Evolutionary conservation across 1,284 basidiomycete genomes (phyloP).

Genomic region (Moesziomyces aphidis): DNA sequence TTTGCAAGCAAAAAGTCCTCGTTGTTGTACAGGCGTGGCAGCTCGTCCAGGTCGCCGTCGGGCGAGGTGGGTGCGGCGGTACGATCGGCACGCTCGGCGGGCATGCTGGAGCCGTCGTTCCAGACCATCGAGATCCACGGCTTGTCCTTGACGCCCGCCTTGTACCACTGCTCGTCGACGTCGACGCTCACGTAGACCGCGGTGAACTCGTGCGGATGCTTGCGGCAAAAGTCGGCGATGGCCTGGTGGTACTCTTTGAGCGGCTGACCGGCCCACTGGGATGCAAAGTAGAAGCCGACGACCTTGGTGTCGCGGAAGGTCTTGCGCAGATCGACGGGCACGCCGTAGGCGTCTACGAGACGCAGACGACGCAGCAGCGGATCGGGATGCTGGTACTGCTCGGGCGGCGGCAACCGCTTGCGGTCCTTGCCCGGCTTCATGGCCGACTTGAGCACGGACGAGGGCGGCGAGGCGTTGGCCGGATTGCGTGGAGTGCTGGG

Average conservation of each 20-base stretch:
- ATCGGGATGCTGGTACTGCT: constrained; percentile 67
- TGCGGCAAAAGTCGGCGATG: constrained; percentile 58
- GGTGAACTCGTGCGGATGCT: constrained; percentile 66
- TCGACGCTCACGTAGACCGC: constrained; percentile 68
- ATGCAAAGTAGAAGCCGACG: constrained; percentile 68
- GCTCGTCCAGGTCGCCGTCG: constrained; percentile 28
- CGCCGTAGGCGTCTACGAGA: constrained; percentile 62
- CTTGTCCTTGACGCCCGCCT: constrained; percentile 60
- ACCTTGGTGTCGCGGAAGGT: constrained; percentile 66
- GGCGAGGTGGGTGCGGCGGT: constrained; percentile 18
- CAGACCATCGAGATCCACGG: constrained; percentile 68
- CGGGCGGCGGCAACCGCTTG: constrained; percentile 58
- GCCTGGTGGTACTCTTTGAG: constrained; percentile 58
- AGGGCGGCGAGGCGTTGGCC: constrained; percentile 20
- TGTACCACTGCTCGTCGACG: constrained; percentile 63
- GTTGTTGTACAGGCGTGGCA: constrained; percentile 52
- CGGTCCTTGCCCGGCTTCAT: constrained; percentile 60
- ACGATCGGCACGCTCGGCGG: constrained; percentile 31
- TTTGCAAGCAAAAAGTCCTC: constrained; percentile 68
- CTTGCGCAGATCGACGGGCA: constrained; percentile 58
- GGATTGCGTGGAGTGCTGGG: constrained; percentile 25
- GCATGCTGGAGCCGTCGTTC: constrained; percentile 68
- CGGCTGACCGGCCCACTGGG: constrained; percentile 60
- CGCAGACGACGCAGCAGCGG: constrained; percentile 67
- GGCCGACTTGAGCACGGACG: constrained; percentile 58